Evolutionary conservation across 805 yeast species (phyloP).

Genomic region (Metschnikowia amazonensis): DNA sequence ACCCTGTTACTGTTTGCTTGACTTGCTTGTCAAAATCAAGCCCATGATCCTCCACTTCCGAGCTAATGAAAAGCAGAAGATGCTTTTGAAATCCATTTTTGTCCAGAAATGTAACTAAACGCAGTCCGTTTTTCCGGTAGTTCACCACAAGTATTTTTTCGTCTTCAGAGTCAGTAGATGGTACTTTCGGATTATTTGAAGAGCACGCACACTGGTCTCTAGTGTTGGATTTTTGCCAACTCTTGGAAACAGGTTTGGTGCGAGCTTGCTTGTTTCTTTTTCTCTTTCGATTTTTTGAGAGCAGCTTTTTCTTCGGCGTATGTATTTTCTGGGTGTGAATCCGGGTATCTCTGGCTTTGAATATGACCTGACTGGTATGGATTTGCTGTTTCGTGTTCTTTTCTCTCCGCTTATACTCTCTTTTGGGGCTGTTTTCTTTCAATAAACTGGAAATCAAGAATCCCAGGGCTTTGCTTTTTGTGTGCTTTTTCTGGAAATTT

Average conservation of each 20-base stretch:
- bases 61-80: neutral
- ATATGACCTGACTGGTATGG: neutral
- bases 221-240: neutral
- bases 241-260: neutral
- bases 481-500: neutral
- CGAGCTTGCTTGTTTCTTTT: neutral
- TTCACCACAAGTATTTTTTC: slow-evolving; percentile 2
- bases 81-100: neutral
- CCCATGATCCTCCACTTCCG: neutral
- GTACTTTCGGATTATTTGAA: neutral
- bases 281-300: neutral
- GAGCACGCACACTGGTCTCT: neutral
- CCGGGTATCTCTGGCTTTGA: neutral
- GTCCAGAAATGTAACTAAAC: neutral
- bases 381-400: neutral
- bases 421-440: slow-evolving; percentile 1
- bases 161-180: neutral
- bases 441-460: neutral
- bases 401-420: neutral
- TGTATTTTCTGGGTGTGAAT: neutral
- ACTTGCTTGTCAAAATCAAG: neutral
- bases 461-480: neutral
- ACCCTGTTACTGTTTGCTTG: neutral
- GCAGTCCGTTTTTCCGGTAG: slow-evolving; percentile 5
- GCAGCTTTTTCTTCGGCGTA: neutral